Evolutionary conservation across 225 moss, liverwort and hornwort species (phyloP).

Genomic region (Marchantia polymorpha): DNA sequence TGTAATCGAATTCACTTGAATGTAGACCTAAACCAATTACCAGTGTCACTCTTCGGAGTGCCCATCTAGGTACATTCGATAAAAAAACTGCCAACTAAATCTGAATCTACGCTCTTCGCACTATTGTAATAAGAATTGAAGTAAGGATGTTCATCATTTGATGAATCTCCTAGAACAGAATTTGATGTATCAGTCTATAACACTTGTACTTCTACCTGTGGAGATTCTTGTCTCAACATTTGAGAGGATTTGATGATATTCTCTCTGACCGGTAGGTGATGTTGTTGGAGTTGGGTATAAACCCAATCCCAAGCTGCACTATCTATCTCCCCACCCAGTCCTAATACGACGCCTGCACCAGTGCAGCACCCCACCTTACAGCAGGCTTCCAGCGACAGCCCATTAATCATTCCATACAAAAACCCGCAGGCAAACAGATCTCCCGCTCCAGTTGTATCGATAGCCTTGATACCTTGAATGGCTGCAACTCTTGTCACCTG

Average conservation of each 20-base stretch:
- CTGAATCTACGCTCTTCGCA: too few species aligned
- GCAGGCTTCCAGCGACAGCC: conserved; percentile 59
- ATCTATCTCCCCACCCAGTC: conserved; percentile 76
- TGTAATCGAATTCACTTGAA: too few species aligned
- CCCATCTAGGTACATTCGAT: too few species aligned
- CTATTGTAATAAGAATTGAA: too few species aligned
- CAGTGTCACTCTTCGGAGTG: too few species aligned
- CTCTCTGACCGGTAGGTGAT: conserved; percentile 45
- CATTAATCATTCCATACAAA: conserved; percentile 65
- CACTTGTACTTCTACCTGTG: conserved; percentile 13
- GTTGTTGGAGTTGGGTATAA: conserved; percentile 56
- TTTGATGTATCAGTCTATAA: neutral
- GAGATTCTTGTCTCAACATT: conserved; percentile 11
- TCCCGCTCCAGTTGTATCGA: conserved; percentile 91
- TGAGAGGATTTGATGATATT: conserved; percentile 8
- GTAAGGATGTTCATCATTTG: too few species aligned
- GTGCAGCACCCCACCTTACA: conserved; percentile 86
- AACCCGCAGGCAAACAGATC: conserved; percentile 79
- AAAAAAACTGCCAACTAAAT: too few species aligned
- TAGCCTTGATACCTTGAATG: conserved; percentile 53
- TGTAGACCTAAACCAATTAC: too few species aligned
- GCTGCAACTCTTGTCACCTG: conserved; percentile 55
- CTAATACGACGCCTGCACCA: conserved; percentile 80
- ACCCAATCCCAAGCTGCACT: conserved; percentile 78
- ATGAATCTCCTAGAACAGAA: neutral